Conservation (phyloP, 2,329 filamentous ascomycete genomes). For the Claviceps maximensis region DNA sequence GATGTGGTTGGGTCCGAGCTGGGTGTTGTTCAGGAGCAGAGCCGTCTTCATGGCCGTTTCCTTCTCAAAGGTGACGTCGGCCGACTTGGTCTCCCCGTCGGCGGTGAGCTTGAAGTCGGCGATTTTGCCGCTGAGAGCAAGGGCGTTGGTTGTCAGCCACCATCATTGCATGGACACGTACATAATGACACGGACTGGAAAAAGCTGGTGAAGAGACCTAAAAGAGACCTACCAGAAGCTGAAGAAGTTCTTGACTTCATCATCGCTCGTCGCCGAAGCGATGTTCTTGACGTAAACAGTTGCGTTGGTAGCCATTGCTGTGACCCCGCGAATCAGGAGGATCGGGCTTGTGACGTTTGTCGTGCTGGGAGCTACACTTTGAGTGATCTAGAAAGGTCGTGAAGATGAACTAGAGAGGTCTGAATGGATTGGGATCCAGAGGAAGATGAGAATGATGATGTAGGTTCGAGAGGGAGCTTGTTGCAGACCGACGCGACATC, state of each 20-base stretch:
- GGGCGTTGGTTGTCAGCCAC: not conserved
- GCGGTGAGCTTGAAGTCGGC: constrained; percentile 63
- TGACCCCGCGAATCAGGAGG: constrained; percentile 1
- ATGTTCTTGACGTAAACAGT: constrained; percentile 81
- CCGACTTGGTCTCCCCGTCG: constrained; percentile 58
- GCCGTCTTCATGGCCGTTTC: constrained; percentile 93
- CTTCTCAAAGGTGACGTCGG: constrained; percentile 94
- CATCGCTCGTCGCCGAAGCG: constrained; percentile 65
- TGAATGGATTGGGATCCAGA: no score
- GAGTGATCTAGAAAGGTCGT: not conserved
- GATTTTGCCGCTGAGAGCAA: constrained; percentile 67
- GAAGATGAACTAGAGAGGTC: no score
- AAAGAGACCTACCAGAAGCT: constrained; percentile 62
- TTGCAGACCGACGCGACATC: no score
- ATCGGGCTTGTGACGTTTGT: not conserved
- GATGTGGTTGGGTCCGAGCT: constrained; percentile 80
- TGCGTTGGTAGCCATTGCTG: constrained; percentile 7
- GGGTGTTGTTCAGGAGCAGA: constrained; percentile 90
- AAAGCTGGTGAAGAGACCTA: no score
- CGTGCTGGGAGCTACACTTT: not conserved
- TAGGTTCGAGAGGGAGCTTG: no score
- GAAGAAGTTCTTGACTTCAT: constrained; percentile 94
- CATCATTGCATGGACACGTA: not conserved
- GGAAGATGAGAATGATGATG: no score
- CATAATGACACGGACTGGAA: no score